These are phyloP conservation scores for Metschnikowia continentalis DNA, from an alignment of 805 yeast species.

Conservation along the genomic window DNA sequence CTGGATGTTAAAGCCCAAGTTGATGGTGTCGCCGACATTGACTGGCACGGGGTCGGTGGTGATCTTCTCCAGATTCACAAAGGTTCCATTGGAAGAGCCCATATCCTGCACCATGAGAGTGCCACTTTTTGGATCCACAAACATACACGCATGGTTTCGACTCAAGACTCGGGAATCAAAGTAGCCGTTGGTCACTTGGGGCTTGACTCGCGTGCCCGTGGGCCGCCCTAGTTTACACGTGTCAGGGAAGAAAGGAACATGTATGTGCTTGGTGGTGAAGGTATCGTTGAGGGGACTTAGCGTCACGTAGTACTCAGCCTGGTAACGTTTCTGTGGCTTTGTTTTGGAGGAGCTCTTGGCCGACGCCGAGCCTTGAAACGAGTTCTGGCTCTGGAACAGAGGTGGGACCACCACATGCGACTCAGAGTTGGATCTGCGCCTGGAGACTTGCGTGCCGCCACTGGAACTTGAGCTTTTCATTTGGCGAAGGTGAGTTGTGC, in stretches of 20 bases:
- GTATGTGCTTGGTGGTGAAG: constrained; percentile 72
- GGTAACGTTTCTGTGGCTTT: constrained; percentile 22
- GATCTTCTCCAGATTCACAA: constrained; percentile 71
- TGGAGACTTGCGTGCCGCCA: constrained; percentile 2
- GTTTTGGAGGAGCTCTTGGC: constrained; percentile 3
- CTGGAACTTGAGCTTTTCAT: constrained; percentile 3
- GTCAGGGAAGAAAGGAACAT: constrained; percentile 78
- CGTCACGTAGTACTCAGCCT: constrained; percentile 55
- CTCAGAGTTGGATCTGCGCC: constrained; percentile 38
- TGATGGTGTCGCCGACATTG: constrained; percentile 79
- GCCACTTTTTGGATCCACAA: constrained; percentile 61
- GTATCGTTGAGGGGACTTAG: constrained; percentile 76
- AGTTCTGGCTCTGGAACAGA: constrained; percentile 9
- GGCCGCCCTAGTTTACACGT: constrained; percentile 88
- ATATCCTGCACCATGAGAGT: constrained; percentile 76
- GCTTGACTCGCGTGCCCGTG: constrained; percentile 57
- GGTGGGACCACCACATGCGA: constrained; percentile 31
- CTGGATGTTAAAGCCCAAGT: constrained; percentile 88
- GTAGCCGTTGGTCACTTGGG: constrained; percentile 76
- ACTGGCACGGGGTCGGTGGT: constrained; percentile 59
- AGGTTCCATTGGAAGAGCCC: constrained; percentile 93
- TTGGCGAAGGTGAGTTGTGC: background rate
- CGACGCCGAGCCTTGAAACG: constrained; percentile 1
- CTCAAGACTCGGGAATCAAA: constrained; percentile 92
- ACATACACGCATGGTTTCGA: constrained; percentile 90